Evolutionary conservation across 257 asterid genomes (phyloP).

Genomic region (Fraxinus quadrangulata): DNA sequence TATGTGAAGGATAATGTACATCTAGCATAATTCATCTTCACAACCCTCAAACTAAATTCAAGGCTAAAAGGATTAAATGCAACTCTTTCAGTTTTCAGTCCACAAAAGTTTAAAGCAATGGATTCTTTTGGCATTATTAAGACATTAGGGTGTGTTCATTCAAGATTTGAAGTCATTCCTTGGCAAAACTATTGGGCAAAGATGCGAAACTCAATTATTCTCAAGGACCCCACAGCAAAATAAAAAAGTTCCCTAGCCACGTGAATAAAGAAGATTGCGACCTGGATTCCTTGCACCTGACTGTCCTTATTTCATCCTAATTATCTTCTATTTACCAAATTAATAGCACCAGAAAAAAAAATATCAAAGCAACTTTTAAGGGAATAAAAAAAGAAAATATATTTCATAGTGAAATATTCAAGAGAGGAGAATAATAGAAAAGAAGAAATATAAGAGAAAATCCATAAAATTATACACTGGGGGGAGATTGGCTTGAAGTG

Average conservation of each 20-base stretch:
- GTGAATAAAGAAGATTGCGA: slow-evolving; percentile 54
- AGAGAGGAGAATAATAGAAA: slow-evolving; percentile 26
- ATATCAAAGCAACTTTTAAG: slow-evolving; percentile 23
- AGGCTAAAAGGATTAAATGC: not conserved
- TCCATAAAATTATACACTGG: slow-evolving; percentile 34
- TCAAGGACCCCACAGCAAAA: slow-evolving; percentile 37
- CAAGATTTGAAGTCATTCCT: slow-evolving; percentile 12
- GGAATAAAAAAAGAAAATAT: slow-evolving; percentile 24
- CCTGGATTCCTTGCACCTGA: slow-evolving; percentile 40
- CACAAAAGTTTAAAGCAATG: slow-evolving; percentile 4
- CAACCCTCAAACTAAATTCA: not conserved
- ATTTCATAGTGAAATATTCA: slow-evolving; percentile 45
- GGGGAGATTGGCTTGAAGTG: slow-evolving; percentile 42
- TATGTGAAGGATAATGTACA: too few relatives aligned
- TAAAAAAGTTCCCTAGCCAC: slow-evolving; percentile 39
- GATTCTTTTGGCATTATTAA: not conserved
- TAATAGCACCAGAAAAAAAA: slow-evolving; percentile 24
- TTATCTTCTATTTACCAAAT: slow-evolving; percentile 27
- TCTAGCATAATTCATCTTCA: not conserved
- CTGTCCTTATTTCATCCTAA: slow-evolving; percentile 35
- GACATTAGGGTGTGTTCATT: not conserved
- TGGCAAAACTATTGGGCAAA: slow-evolving; percentile 20
- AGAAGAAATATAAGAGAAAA: not conserved
- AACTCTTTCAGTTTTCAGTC: not conserved
- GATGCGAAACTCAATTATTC: slow-evolving; percentile 30